These are phyloP conservation scores for Leishmania arabica DNA, from an alignment of 208 protist species.

Conservation along the genomic window DNA sequence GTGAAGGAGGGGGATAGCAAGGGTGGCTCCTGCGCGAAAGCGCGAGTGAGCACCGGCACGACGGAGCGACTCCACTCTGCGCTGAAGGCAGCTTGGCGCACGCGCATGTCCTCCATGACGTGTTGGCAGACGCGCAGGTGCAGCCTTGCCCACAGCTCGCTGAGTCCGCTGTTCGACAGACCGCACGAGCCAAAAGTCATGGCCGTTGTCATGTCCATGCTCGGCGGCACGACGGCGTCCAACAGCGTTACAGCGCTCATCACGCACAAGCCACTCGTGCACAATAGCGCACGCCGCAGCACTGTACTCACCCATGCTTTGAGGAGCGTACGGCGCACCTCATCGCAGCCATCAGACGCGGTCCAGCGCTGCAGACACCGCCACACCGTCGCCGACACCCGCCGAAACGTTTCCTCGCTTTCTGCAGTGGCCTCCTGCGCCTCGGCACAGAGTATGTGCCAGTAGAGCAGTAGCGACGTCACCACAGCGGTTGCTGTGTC, in stretches of 20 bases:
- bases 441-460: slow-evolving; percentile 20
- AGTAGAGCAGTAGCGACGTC: slow-evolving; percentile 28
- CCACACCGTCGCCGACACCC: slow-evolving; percentile 17
- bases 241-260: slow-evolving; percentile 1
- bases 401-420: background rate
- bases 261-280: background rate
- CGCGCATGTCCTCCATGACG: slow-evolving; percentile 2
- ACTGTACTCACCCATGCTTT: slow-evolving; percentile 17
- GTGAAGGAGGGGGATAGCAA: slow-evolving; percentile 17
- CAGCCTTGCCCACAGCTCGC: slow-evolving; percentile 23
- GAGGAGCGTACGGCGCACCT: background rate
- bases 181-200: too few relatives aligned
- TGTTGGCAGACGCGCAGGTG: slow-evolving; percentile 13
- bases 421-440: background rate
- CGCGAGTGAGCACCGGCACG: slow-evolving; percentile 14
- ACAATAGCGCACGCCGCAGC: slow-evolving; percentile 19
- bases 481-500: slow-evolving; percentile 15
- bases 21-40: slow-evolving; percentile 28
- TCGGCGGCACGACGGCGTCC: background rate
- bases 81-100: background rate
- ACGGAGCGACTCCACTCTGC: slow-evolving; percentile 17
- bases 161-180: background rate
- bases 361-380: slow-evolving; percentile 15
- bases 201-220: background rate
- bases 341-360: background rate